Percentiles rank a stretch among this genome's conserved stretches.
phyloP scores from a whole-genome alignment of 2,329 filamentous ascomycete genomes.

The Conoideocrella luteorostrata region DNA sequence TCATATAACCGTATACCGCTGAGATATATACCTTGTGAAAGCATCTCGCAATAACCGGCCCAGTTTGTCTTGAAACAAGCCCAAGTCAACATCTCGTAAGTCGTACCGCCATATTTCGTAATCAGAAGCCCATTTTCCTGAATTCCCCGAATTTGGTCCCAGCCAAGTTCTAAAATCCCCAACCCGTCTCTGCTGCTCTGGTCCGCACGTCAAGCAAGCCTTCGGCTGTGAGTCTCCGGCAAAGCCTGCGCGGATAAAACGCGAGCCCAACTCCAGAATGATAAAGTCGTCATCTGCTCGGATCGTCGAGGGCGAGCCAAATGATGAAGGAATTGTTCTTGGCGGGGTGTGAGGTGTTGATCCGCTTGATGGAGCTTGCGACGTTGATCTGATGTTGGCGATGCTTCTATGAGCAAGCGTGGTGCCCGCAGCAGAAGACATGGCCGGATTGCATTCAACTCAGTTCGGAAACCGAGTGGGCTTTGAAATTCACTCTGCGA shows the following conservation, averaged over 20 bases:
- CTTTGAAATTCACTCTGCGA: too few species aligned
- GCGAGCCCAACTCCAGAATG: slow-evolving; percentile 75
- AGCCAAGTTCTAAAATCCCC: slow-evolving; percentile 77
- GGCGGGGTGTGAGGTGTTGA: slow-evolving; percentile 57
- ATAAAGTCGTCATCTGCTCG: slow-evolving; percentile 77
- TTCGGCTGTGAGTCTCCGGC: slow-evolving; percentile 78
- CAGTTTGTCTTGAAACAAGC: slow-evolving; percentile 77
- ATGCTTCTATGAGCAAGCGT: slow-evolving; percentile 52
- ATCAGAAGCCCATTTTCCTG: slow-evolving; percentile 53
- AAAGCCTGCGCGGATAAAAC: slow-evolving; percentile 76
- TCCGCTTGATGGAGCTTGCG: slow-evolving; percentile 25
- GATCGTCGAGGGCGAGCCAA: slow-evolving; percentile 54
- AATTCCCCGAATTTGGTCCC: slow-evolving; percentile 38
- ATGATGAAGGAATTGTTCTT: slow-evolving; percentile 45
- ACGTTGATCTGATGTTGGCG: slow-evolving; percentile 46
- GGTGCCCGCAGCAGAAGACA: slow-evolving; percentile 38
- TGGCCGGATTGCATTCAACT: slow-evolving; percentile 17
- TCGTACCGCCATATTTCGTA: slow-evolving; percentile 77
- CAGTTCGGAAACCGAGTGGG: too few species aligned
- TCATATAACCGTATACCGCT: not conserved
- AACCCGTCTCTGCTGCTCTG: slow-evolving; percentile 66
- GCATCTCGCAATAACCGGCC: slow-evolving; percentile 76
- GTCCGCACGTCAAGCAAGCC: slow-evolving; percentile 61
- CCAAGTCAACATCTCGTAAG: slow-evolving; percentile 65
- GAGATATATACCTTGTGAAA: slow-evolving; percentile 60